Base-by-base conservation (phyloP, 768 basidiomycete genomes). In the Rhizopogon vinicolor region DNA sequence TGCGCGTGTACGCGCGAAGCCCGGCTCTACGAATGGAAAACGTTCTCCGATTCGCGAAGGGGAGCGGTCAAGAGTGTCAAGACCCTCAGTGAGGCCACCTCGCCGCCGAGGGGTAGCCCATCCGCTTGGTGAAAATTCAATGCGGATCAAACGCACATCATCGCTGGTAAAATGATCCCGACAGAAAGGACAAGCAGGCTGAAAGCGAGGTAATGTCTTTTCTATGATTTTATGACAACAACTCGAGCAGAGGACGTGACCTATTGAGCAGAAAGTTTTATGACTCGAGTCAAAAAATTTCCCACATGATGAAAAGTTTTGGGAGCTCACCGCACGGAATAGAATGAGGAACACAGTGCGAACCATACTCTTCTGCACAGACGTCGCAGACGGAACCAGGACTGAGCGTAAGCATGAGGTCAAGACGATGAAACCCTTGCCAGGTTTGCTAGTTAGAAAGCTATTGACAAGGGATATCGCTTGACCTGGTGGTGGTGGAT, bases 311-410 rank as follows among this genome's bases (percentile, higher is more conserved):
- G 43, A 55, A 44, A 53, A 29, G 28, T 58, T 51, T 16, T 37
- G 31, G 58, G 58, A 22, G 71, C 81, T 61, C 51, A 89, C 89
- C 89, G 74, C 89, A 91, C 57, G 89, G 86, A 68, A 91, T 90
- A 51, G 83, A 88, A 69, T 91, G 86, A 58, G 89, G 89, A 59
- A 81, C 74, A 69, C 83, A 84, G 63, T 84, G 84, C 55, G 82
- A 76, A 67, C 85, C 85, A 73, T 81, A 91, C 77, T 91, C 88
- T 74, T 91, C 89, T 66, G 89, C 89, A 78, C 89, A 91, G 67
- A 91, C 89, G 79, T 91, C 89, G 85, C 89, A 91, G 71, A 85
- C 79, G 70, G 86, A 90, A 73, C 87, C 87, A 72, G 87, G 82
- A 75, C 76, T 80, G 67, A 91, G 86, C 70, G 89, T 87, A 75